Evolutionary conservation across 139 green algal genomes (phyloP).

Genomic region (Chlamydomonas asymmetrica): DNA sequence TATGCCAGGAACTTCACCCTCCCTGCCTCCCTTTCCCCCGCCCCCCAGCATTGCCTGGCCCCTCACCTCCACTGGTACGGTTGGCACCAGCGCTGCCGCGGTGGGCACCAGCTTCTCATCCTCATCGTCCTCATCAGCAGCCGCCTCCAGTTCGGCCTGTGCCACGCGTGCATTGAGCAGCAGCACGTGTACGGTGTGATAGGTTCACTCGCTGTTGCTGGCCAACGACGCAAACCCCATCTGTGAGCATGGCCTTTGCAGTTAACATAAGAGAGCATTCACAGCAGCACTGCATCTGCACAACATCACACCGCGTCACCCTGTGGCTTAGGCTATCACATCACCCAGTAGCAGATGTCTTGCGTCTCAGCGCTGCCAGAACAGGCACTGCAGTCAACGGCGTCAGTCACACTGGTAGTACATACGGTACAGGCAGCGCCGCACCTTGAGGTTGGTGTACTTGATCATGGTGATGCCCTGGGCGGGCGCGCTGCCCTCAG

Average conservation of each 20-base stretch:
- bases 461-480: conserved; percentile 46
- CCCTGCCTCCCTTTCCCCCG: too few relatives aligned
- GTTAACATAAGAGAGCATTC: too few relatives aligned
- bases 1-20: too few relatives aligned
- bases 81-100: conserved; percentile 25
- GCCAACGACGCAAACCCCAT: not conserved
- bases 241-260: not conserved
- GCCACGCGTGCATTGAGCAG: not conserved
- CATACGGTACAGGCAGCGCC: not conserved
- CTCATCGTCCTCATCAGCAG: conserved; percentile 25
- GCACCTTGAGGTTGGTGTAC: conserved; percentile 44
- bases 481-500: conserved; percentile 7
- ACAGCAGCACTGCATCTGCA: not conserved
- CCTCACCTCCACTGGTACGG: conserved; percentile 40
- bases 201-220: not conserved
- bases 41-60: too few relatives aligned
- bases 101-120: conserved; percentile 27
- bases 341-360: too few relatives aligned
- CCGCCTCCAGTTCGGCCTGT: conserved; percentile 1
- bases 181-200: not conserved
- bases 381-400: not conserved
- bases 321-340: too few relatives aligned
- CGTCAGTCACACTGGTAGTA: not conserved
- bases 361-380: too few relatives aligned
- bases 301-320: not conserved